Conservation (phyloP, 2,329 filamentous ascomycete species). For the Hirsutella minnesotensis region DNA sequence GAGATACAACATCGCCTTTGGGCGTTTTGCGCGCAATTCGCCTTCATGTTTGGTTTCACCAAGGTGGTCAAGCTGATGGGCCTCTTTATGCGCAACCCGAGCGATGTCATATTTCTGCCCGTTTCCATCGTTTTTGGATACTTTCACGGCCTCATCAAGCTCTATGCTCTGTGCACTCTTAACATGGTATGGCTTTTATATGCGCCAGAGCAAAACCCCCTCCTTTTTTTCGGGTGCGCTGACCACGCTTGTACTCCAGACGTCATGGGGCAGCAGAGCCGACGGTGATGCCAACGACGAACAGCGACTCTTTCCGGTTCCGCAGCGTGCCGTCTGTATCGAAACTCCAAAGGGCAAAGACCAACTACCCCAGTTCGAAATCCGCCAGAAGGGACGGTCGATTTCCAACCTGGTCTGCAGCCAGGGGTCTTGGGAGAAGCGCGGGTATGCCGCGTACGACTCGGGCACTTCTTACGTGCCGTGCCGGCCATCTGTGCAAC, state of each 20-base stretch:
- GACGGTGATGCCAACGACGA: constrained; percentile 79
- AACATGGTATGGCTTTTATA: constrained; percentile 54
- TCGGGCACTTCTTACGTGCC: constrained; percentile 19
- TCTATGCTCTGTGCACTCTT: constrained; percentile 74
- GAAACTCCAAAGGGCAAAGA: constrained; percentile 29
- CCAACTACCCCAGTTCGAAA: constrained; percentile 30
- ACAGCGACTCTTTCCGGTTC: constrained; percentile 48
- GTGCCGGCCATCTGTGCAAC: not conserved
- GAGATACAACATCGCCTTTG: constrained; percentile 36
- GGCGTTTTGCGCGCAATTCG: constrained; percentile 49
- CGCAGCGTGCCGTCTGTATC: constrained; percentile 27
- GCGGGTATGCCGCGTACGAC: constrained; percentile 20
- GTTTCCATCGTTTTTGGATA: constrained; percentile 87
- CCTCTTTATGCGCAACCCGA: constrained; percentile 74
- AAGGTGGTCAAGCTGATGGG: constrained; percentile 87
- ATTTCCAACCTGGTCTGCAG: constrained; percentile 11
- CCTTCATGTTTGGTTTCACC: constrained; percentile 71
- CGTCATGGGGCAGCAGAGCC: constrained; percentile 88
- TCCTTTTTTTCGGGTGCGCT: not conserved
- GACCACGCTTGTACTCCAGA: constrained; percentile 38
- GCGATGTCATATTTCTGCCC: constrained; percentile 67
- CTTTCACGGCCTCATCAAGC: constrained; percentile 84
- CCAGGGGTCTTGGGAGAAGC: constrained; percentile 18
- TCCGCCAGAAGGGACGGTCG: constrained; percentile 27
- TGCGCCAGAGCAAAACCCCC: not conserved